Conservation (phyloP, 352 stramenopile species). For the Globisporangium acanthophoron region DNA sequence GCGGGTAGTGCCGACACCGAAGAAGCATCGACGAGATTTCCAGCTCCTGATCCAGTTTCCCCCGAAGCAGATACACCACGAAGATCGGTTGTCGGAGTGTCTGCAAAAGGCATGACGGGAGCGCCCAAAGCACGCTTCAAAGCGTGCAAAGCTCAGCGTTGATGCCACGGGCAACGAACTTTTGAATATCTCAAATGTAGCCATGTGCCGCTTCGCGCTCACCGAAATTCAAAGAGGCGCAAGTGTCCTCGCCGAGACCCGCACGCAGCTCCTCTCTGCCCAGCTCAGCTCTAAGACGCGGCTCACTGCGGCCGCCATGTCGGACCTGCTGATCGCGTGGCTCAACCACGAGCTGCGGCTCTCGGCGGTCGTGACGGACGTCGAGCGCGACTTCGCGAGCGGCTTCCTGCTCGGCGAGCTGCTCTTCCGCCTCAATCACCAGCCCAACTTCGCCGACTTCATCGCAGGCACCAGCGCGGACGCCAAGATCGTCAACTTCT, state of each 20-base stretch:
- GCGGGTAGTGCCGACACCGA: too few relatives aligned
- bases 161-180: too few relatives aligned
- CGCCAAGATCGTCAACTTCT: slow-evolving; percentile 89
- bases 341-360: slow-evolving; percentile 82
- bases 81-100: too few relatives aligned
- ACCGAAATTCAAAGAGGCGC: too few relatives aligned
- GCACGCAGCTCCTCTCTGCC: not conserved
- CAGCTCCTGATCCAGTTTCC: too few relatives aligned
- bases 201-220: too few relatives aligned
- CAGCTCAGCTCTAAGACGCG: not conserved
- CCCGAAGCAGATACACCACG: too few relatives aligned
- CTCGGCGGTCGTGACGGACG: slow-evolving; percentile 46
- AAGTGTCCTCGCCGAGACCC: not conserved
- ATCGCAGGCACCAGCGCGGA: slow-evolving; percentile 60
- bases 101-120: too few relatives aligned
- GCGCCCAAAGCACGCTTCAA: too few relatives aligned
- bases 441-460: slow-evolving; percentile 85
- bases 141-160: too few relatives aligned
- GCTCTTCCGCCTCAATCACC: slow-evolving; percentile 83
- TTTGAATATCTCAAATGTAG: too few relatives aligned
- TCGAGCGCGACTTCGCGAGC: slow-evolving; percentile 78
- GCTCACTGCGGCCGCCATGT: slow-evolving; percentile 27
- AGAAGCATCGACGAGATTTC: too few relatives aligned
- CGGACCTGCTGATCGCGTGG: slow-evolving; percentile 72
- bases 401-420: slow-evolving; percentile 85